Conservation (phyloP, 2,329 filamentous ascomycete genomes). For the Fusarium sp. region DNA sequence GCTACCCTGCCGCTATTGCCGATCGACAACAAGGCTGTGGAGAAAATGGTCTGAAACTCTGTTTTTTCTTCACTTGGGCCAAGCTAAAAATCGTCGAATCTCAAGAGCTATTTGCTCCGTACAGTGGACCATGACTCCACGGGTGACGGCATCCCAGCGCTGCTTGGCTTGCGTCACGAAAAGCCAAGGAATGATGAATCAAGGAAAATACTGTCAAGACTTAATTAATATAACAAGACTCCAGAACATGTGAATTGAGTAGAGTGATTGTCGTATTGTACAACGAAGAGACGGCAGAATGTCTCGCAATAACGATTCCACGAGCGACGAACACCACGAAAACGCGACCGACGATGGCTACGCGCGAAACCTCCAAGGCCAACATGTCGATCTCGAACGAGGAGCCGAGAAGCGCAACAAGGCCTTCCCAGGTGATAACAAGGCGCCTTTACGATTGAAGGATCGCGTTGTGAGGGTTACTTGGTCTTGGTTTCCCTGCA, state of each 20-base stretch:
- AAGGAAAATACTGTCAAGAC: not conserved
- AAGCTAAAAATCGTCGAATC: not conserved
- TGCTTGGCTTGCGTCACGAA: constrained; percentile 19
- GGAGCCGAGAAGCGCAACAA: not conserved
- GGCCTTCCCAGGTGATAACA: not conserved
- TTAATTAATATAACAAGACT: not conserved
- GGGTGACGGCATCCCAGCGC: not conserved
- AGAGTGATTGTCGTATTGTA: not conserved
- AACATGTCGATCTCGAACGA: not conserved
- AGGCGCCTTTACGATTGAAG: constrained; percentile 2
- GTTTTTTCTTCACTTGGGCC: not conserved
- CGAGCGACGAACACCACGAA: not conserved
- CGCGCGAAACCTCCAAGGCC: not conserved
- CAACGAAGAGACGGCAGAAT: not conserved
- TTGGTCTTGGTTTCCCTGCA: constrained; percentile 23
- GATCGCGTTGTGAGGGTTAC: constrained; percentile 18
- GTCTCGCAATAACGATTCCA: not conserved
- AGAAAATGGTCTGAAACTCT: constrained; percentile 1
- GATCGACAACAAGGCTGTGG: not conserved
- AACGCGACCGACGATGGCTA: not conserved
- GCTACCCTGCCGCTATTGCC: not conserved
- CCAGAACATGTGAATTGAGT: too few relatives aligned
- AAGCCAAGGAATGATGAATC: not conserved
- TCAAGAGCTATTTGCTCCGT: not conserved
- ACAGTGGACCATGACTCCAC: constrained; percentile 4